A percentile compares a stretch with the other conserved stretches of the same genome.
Evolutionary conservation across 2,329 filamentous ascomycete species (phyloP).

Genomic region (Alternaria consortialis): DNA sequence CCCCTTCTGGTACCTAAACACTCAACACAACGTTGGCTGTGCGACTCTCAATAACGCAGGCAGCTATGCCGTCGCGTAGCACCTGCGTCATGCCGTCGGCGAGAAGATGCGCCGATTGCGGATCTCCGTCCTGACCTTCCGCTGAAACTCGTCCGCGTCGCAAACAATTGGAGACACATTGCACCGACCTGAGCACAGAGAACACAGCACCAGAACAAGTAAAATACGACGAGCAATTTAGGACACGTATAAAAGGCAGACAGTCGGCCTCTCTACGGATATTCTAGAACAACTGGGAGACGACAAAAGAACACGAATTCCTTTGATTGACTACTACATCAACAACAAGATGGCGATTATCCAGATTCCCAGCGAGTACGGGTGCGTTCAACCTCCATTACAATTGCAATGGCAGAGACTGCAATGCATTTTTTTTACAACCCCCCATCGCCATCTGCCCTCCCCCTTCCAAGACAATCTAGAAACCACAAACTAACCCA

Average conservation of each 20-base stretch:
- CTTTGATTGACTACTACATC: neutral
- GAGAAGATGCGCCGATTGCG: conserved; percentile 23
- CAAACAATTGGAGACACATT: conserved; percentile 4
- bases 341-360: conserved; percentile 30
- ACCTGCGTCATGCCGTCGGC: conserved; percentile 16
- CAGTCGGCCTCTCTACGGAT: neutral
- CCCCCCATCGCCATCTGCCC: neutral
- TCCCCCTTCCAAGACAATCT: neutral
- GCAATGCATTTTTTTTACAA: neutral
- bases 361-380: conserved; percentile 39
- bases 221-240: neutral
- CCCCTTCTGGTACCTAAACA: neutral
- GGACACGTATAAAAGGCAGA: neutral
- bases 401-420: neutral
- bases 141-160: conserved; percentile 38
- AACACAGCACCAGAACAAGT: neutral
- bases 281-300: neutral
- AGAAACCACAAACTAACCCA: conserved; percentile 15
- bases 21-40: neutral
- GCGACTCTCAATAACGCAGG: neutral
- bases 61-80: neutral
- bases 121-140: conserved; percentile 10
- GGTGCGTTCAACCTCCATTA: conserved; percentile 33
- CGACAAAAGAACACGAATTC: neutral
- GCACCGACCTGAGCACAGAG: neutral